Conservation (phyloP, 257 asterid genomes). For the Thymus quinquecostatus region DNA sequence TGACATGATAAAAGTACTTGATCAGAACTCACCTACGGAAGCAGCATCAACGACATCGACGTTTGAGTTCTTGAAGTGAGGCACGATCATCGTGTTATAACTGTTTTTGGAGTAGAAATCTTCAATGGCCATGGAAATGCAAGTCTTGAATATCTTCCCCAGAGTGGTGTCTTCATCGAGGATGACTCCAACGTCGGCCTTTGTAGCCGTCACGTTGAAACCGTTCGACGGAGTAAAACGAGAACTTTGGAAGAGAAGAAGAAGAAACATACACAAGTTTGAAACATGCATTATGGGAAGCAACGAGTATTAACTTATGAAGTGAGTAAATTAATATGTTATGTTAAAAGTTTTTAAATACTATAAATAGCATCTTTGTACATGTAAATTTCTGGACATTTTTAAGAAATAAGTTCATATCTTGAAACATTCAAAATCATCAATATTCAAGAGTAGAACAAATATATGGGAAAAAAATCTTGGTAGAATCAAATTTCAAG, state of each 20-base stretch:
- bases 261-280: too few relatives aligned
- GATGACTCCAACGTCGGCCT: constrained; percentile 41
- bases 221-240: neutral
- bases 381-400: constrained; percentile 4
- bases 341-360: too few relatives aligned
- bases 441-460: neutral
- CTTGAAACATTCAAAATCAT: neutral
- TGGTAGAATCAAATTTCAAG: neutral
- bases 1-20: too few relatives aligned
- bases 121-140: constrained; percentile 45
- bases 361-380: neutral
- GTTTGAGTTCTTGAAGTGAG: constrained; percentile 42
- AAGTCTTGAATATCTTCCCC: constrained; percentile 14
- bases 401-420: neutral
- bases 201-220: constrained; percentile 14
- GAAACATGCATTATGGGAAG: too few relatives aligned
- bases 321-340: too few relatives aligned
- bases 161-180: too few relatives aligned
- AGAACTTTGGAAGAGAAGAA: constrained; percentile 27
- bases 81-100: constrained; percentile 35
- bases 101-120: constrained; percentile 40
- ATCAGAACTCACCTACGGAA: constrained; percentile 32
- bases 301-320: too few relatives aligned
- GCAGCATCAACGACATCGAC: constrained; percentile 49
- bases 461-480: too few relatives aligned